Percentiles rank a stretch among this genome's conserved stretches.
These are phyloP conservation scores for Earliella scabrosa DNA, from an alignment of 1,284 basidiomycete genomes.

Conservation along the genomic window DNA sequence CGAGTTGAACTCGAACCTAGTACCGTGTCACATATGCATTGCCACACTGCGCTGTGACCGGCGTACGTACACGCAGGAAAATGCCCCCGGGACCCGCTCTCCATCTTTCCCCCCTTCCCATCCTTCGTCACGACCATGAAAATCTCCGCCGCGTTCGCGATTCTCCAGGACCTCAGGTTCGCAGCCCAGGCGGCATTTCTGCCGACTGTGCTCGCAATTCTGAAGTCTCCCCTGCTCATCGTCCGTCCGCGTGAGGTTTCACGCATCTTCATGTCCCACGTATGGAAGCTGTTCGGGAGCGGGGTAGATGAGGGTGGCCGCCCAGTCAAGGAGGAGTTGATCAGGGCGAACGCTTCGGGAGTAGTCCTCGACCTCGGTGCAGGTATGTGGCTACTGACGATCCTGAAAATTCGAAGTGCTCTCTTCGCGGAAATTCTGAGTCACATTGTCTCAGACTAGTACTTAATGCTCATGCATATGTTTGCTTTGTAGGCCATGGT, in stretches of 20 bases:
- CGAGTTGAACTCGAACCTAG: too few species aligned
- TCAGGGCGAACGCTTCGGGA: constrained; percentile 59
- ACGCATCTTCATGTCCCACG: constrained; percentile 58
- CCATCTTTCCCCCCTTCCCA: too few species aligned
- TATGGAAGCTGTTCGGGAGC: constrained; percentile 60
- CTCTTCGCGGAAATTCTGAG: too few species aligned
- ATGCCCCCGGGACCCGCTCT: too few species aligned
- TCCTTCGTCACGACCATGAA: too few species aligned
- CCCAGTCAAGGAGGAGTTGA: constrained; percentile 50
- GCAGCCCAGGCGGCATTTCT: constrained; percentile 46
- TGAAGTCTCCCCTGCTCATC: constrained; percentile 47
- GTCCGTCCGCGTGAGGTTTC: constrained; percentile 51
- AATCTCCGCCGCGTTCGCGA: constrained; percentile 42
- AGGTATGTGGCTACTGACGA: constrained; percentile 42
- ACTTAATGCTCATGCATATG: too few species aligned
- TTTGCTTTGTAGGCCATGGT: constrained; percentile 68
- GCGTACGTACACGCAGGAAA: too few species aligned
- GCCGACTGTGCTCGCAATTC: constrained; percentile 52
- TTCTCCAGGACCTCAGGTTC: constrained; percentile 45
- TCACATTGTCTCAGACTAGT: too few species aligned
- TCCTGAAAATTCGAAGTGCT: not conserved
- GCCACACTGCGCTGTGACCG: too few species aligned
- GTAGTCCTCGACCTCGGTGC: constrained; percentile 73
- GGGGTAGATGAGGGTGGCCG: constrained; percentile 49
- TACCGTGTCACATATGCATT: too few species aligned